Evolutionary conservation across 169 alveolate genomes (phyloP), one percentile per base, ranked within the genome.

Genomic region (Plasmodium malariae): DNA sequence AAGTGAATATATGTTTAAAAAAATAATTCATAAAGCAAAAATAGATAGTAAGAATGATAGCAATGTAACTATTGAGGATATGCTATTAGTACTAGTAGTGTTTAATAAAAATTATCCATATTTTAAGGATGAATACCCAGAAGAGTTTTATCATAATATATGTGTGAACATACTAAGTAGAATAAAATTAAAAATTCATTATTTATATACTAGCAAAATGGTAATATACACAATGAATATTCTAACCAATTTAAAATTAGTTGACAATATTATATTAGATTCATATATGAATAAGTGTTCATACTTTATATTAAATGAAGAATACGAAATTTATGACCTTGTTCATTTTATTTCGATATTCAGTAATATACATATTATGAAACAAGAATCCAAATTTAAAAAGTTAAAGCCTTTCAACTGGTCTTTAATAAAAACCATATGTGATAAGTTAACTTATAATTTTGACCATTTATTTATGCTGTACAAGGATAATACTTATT

Each of bases 131-230:
- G n/a, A 34, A 3, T 78, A 21, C 28, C 17, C 45, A 17, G 36
- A 43, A 14, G 37, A 36, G 34, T 68, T 19, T 24, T 34, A 65
- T 14, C 5, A 19, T 43, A 59, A 78, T 28, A 36, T 78, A 21
- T 62, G 59, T 26, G 19, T 14, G 17, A 43, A 62, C 11, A 21
- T 78, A 28, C 26, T 60, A 11, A 45, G 14, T 55, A 45, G 55
- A 6, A 37, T 78, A 63, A 78, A 78, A 63, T 63, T 78, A 28
- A 78, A 78, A 63, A 26, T 68, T 62, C 89, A 78, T 43, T 78
- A 78, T 63, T 65, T 78, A 48, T 78, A 78, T 54, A 78, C 89
- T n/a, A 62, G 89, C 26, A 78, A 78, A 63, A 78, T 78, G 89
- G 28, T 78, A 37, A 78, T 78, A 7, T 57, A 78, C 54, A 63